These are phyloP conservation scores for Tuber brumale DNA, from an alignment of 495 filamentous ascomycete genomes.

Conservation along the genomic window DNA sequence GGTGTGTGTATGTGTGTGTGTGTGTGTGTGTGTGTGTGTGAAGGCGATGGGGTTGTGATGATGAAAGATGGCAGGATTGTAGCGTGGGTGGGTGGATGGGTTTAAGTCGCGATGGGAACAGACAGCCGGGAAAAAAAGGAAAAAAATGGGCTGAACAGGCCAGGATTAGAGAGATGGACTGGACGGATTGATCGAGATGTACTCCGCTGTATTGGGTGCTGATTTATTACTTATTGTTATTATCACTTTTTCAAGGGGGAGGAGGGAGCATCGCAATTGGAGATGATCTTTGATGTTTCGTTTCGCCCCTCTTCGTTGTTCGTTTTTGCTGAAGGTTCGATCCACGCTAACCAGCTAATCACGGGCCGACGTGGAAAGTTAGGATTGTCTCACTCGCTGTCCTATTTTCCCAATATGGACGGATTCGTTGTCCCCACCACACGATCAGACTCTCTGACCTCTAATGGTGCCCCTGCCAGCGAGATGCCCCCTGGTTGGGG, in stretches of 20 bases:
- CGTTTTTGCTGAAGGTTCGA: neutral
- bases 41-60: conserved; percentile 1
- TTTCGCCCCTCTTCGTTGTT: neutral
- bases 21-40: neutral
- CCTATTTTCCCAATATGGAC: neutral
- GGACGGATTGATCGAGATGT: neutral
- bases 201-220: neutral
- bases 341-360: neutral
- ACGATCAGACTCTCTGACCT: neutral
- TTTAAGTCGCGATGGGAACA: conserved; percentile 1
- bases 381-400: neutral
- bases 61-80: neutral
- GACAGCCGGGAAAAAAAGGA: neutral
- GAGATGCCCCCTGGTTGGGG: neutral
- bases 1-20: neutral
- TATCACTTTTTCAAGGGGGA: neutral
- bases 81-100: neutral
- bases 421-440: neutral
- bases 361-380: neutral
- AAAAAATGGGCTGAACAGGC: neutral
- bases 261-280: neutral
- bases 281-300: neutral
- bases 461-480: neutral
- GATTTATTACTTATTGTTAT: neutral
- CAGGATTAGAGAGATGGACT: neutral